Base-by-base conservation (phyloP, 129 eudicot genomes). In the Kitagawia praeruptora region DNA sequence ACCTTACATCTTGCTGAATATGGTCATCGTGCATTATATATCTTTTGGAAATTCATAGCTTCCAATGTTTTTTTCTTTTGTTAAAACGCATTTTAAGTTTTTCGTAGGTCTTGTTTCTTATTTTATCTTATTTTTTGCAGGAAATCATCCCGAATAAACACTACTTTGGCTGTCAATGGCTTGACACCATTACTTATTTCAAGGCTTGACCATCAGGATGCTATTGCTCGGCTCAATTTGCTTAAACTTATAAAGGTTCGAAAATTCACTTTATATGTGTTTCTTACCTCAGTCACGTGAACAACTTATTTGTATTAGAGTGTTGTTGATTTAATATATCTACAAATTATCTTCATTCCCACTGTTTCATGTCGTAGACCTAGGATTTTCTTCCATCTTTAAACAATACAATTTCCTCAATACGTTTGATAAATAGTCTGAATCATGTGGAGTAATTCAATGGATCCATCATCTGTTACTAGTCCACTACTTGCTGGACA, bases 171-270 rank as follows among this genome's bases (percentile, higher is more conserved):
- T 81, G 96, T 95, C 74, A 95, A 92, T 82, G 99, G 99, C 27
- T 82, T 95, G 85, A 95, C 99, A 15, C 97, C 99, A 28, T 85
- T 95, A 88, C 91, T 95, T 38, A 88, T 95, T 46, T 84, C 90
- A 6, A 89, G 97, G 80, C 99, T 95, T 64, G 96, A 95, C 82
- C 97, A 95, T 81, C 99, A 84, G 79, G 99, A 95, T 79, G 99
- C 99, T 49, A 95, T 95, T 77, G 99, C 99, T 79, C 99, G 99
- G 39, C 91, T 95, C 82, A 95, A 90, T 86, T 83, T 95, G 86
- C 97, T 95, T 66, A 95, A 90, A 85, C 76, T 95, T 58, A 95
- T 95, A 53, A 95, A 92, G 99, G 99, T 95, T 42, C 18, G 83
- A 41, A 47, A 41, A 8, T 40, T 49, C 12, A 21, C 44, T 42